phyloP scores from a whole-genome alignment of 2,329 filamentous ascomycete species.

The Fulvia fulva region DNA sequence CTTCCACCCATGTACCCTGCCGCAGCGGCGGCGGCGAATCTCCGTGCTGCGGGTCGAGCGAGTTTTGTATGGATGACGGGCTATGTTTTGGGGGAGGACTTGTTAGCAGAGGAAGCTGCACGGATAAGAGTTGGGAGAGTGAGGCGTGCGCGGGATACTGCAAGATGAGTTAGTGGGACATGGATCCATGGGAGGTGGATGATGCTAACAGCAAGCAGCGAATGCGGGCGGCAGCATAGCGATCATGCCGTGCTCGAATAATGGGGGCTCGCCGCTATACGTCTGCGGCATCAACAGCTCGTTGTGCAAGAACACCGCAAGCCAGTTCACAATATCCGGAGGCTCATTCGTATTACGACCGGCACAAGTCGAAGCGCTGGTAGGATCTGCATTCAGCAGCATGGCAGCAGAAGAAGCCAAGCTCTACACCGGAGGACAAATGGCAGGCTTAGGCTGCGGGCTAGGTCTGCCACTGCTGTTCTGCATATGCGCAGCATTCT shows the following conservation, averaged over 20 bases:
- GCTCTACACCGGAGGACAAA: constrained; percentile 24
- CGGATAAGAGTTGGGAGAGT: constrained; percentile 31
- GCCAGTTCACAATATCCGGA: constrained; percentile 27
- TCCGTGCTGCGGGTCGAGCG: constrained; percentile 28
- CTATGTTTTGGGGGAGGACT: constrained; percentile 31
- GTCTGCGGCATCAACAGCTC: constrained; percentile 29
- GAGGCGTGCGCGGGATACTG: constrained; percentile 30
- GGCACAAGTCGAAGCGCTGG: constrained; percentile 27
- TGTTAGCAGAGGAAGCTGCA: constrained; percentile 30
- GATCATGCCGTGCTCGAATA: constrained; percentile 26
- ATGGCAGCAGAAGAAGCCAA: constrained; percentile 9
- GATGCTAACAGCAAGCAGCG: constrained; percentile 8
- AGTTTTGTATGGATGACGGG: constrained; percentile 33
- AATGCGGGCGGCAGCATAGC: constrained; percentile 15
- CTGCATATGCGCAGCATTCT: constrained; percentile 21
- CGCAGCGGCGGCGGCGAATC: constrained; percentile 14
- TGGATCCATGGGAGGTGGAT: background rate
- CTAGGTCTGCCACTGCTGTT: constrained; percentile 30
- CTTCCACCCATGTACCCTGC: constrained; percentile 27
- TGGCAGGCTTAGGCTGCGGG: constrained; percentile 29
- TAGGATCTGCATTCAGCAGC: constrained; percentile 19
- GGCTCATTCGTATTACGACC: constrained; percentile 27
- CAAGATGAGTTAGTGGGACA: constrained; percentile 21
- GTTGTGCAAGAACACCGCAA: constrained; percentile 21
- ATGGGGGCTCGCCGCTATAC: constrained; percentile 25